Percentiles rank a stretch among this genome's conserved stretches.
These are phyloP conservation scores for Triadica sebifera DNA, from an alignment of 345 rosid species.

Conservation along the genomic window DNA sequence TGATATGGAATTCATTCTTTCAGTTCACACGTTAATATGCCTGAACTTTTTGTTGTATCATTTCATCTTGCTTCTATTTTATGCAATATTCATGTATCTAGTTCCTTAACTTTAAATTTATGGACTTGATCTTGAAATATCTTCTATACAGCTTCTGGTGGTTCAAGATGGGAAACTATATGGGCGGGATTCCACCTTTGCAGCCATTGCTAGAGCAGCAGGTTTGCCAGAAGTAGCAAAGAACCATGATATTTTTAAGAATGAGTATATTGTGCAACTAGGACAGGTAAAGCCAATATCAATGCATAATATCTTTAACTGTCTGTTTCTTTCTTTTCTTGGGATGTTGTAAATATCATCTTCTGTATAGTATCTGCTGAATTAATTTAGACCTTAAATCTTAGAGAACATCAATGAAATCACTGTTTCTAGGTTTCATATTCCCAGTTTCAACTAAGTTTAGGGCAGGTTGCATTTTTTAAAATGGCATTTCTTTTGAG, in stretches of 20 bases:
- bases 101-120: not conserved
- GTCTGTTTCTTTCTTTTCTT: not conserved
- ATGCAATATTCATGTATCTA: not conserved
- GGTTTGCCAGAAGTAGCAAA: conserved; percentile 63
- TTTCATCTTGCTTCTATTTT: conserved; percentile 13
- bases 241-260: conserved; percentile 64
- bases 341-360: not conserved
- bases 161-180: conserved; percentile 97
- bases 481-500: not conserved
- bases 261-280: conserved; percentile 68
- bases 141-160: conserved; percentile 66
- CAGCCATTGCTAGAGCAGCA: conserved; percentile 66
- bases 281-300: conserved; percentile 53
- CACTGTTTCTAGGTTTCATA: not conserved
- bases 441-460: not conserved
- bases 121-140: conserved; percentile 14
- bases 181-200: conserved; percentile 74
- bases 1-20: not conserved
- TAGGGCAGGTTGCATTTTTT: not conserved
- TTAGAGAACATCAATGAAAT: not conserved
- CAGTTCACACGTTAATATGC: not conserved
- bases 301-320: not conserved
- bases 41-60: not conserved
- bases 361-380: not conserved
- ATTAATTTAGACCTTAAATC: not conserved